Base-by-base conservation (phyloP, 2,329 filamentous ascomycete genomes). In the Penicillium expansum region DNA sequence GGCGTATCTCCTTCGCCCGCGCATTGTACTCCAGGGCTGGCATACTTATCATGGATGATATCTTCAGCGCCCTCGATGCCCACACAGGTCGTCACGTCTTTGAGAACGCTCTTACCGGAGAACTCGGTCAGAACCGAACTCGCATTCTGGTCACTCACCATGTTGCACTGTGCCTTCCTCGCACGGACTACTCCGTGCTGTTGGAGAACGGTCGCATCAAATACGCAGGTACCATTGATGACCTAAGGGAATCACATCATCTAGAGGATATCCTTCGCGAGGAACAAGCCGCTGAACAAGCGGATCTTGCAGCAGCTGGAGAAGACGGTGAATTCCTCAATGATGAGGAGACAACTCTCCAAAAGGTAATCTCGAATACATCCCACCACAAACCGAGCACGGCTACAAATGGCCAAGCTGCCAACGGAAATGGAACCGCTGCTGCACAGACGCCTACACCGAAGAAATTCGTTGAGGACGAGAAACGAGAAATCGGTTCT, bases 141-240 rank as follows among this genome's bases (percentile, higher is more conserved):
- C 79, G 90, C 30, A 90, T 94, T 47, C 76, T 94, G 4, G 90
- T 92, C 27, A 94, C 90, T 0, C 90, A 94, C 67, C 89, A 93
- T 65, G 86, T 92, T 20, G 84, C 84, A 3, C 79, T 93, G 1
- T 88, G 86, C 61, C 81, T 90, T 56, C 80, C 88, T 13, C 84
- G 83, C 67, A 86, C 90, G 7, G 89, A 89, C 65, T 93, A 89
- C 63, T 79, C 90, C 7, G 86, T 92, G 5, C 83, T 90, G 59
- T 82, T 94, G 2, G 86, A 85, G 20, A 84, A 90, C 52, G 90
- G 89, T 9, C 80, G 77, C 7, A 81, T 89, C 9, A 78, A 86
- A 39, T 78, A 88, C 61, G 81, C 86, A 3, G 90, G 89, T 0
- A 74, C 85, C 1, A 77, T 89, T 1, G 82, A 84, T 0, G 86